phyloP scores from a whole-genome alignment of 2,329 filamentous ascomycete species.

The Cercospora sesami region DNA sequence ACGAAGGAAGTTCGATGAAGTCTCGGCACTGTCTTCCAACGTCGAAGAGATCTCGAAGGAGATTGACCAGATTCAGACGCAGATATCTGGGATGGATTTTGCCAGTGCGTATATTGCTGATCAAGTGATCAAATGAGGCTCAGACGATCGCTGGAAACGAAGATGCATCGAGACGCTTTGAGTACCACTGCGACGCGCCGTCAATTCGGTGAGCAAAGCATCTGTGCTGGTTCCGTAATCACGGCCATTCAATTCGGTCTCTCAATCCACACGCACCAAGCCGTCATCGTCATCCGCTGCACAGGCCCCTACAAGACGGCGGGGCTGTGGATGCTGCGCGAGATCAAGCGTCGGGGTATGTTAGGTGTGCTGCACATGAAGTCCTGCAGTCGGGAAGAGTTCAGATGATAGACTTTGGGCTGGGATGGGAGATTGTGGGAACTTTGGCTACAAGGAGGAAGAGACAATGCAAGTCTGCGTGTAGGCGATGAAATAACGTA shows the following conservation, averaged over 20 bases:
- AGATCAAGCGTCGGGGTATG: background rate
- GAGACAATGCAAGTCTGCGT: background rate
- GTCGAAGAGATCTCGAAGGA: slow-evolving; percentile 78
- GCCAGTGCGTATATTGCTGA: slow-evolving; percentile 37
- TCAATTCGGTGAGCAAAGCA: background rate
- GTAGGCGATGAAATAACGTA: background rate
- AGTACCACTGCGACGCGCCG: background rate
- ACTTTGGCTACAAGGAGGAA: background rate
- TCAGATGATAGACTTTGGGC: background rate
- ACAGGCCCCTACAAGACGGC: background rate
- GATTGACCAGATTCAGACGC: slow-evolving; percentile 56
- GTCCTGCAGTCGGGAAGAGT: background rate
- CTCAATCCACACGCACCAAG: background rate
- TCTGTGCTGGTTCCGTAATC: too few relatives aligned
- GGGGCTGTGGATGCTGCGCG: background rate
- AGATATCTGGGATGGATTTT: slow-evolving; percentile 42
- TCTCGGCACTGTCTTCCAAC: slow-evolving; percentile 74
- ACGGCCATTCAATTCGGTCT: background rate
- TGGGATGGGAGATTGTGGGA: background rate
- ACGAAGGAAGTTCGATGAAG: slow-evolving; percentile 80
- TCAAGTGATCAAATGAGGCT: slow-evolving; percentile 33
- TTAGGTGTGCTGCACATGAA: background rate
- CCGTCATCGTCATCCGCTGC: background rate
- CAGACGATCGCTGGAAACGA: background rate
- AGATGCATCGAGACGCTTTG: background rate